These are phyloP conservation scores for Paracamarosporium sp. DNA, from an alignment of 2,329 filamentous ascomycete genomes.

Conservation along the genomic window DNA sequence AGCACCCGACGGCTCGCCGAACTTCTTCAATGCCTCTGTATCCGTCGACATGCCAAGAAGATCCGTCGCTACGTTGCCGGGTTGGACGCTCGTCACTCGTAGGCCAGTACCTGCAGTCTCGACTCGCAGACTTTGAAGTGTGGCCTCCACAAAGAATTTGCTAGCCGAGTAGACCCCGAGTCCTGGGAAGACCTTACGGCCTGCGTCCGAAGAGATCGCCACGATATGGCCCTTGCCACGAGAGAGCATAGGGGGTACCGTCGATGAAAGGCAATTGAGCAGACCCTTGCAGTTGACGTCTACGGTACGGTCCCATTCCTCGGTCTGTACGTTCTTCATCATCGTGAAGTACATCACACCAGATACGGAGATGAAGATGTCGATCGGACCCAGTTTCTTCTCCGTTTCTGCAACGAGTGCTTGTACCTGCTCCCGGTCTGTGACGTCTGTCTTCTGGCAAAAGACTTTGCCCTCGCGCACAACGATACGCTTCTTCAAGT, in stretches of 20 bases:
- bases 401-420: slow-evolving; percentile 66
- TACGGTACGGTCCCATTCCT: slow-evolving; percentile 82
- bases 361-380: slow-evolving; percentile 80
- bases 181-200: slow-evolving; percentile 81
- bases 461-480: slow-evolving; percentile 69
- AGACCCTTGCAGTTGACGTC: slow-evolving; percentile 89
- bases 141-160: slow-evolving; percentile 87
- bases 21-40: slow-evolving; percentile 77
- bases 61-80: slow-evolving; percentile 77
- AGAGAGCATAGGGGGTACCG: slow-evolving; percentile 73
- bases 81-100: slow-evolving; percentile 76
- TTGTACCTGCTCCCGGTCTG: slow-evolving; percentile 69
- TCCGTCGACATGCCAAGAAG: slow-evolving; percentile 78
- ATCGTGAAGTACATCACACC: slow-evolving; percentile 91
- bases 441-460: slow-evolving; percentile 75
- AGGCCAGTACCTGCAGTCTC: slow-evolving; percentile 78
- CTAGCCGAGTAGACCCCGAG: slow-evolving; percentile 82
- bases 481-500: slow-evolving; percentile 67
- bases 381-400: slow-evolving; percentile 72
- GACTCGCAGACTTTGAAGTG: slow-evolving; percentile 74
- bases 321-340: slow-evolving; percentile 77
- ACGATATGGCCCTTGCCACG: slow-evolving; percentile 76
- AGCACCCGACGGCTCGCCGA: slow-evolving; percentile 75
- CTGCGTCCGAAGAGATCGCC: slow-evolving; percentile 82
- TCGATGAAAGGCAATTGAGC: slow-evolving; percentile 73